Evolutionary conservation across 306 rosid species (phyloP).

Genomic region (Mucuna pruriens): DNA sequence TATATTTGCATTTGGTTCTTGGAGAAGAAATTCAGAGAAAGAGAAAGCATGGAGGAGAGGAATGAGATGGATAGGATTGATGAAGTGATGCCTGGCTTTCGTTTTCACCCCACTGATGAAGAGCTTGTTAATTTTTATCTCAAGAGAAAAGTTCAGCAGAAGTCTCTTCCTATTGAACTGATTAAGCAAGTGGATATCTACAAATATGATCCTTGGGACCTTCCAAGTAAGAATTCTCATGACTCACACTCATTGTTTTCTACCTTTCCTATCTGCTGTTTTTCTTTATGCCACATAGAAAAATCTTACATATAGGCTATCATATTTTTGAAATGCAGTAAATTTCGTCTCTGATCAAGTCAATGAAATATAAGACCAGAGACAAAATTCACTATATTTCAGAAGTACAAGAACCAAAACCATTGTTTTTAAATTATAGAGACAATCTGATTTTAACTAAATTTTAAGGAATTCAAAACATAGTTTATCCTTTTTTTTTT

Average conservation of each 20-base stretch:
- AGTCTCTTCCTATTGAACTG: conserved; percentile 68
- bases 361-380: neutral
- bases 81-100: conserved; percentile 78
- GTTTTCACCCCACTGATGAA: conserved; percentile 88
- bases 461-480: neutral
- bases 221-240: conserved; percentile 71
- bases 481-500: neutral
- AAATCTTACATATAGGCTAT: neutral
- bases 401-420: neutral
- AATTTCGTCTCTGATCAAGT: neutral
- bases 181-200: conserved; percentile 85
- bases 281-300: neutral
- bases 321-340: neutral
- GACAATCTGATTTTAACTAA: neutral
- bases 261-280: neutral
- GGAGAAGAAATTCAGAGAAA: conserved; percentile 12
- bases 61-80: conserved; percentile 63
- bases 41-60: conserved; percentile 62
- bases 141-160: conserved; percentile 64
- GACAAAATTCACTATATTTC: neutral
- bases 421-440: neutral
- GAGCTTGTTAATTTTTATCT: conserved; percentile 84
- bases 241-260: neutral
- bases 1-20: conserved; percentile 13
- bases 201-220: conserved; percentile 88